phyloP scores from a whole-genome alignment of 139 green algal species.

The Closterium sp. region DNA sequence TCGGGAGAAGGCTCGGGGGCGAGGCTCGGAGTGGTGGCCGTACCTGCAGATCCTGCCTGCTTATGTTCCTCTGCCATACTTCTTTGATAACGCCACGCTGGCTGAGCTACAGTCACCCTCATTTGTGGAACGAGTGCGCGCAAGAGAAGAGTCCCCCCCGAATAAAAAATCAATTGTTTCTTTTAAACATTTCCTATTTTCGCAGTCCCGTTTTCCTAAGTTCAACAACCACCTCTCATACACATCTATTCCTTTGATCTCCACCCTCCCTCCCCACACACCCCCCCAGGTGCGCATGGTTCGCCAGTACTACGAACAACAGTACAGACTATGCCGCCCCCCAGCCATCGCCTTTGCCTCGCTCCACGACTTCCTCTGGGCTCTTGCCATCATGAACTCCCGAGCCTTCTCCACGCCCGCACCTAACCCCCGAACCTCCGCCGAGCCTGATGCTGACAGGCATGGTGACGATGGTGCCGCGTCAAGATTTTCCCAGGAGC shows the following conservation, averaged over 20 bases:
- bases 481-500: background rate
- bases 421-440: background rate
- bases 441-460: background rate
- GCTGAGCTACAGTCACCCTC: background rate
- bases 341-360: background rate
- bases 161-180: no score
- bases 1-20: background rate
- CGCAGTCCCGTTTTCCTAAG: no score
- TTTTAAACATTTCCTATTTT: no score
- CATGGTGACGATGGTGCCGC: no score
- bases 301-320: background rate
- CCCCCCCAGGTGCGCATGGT: background rate
- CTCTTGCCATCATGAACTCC: background rate
- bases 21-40: background rate
- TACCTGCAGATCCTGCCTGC: background rate
- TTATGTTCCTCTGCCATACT: background rate
- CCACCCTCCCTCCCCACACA: no score
- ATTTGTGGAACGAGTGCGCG: background rate
- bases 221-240: no score
- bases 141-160: no score
- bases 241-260: no score
- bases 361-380: background rate
- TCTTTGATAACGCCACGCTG: background rate
- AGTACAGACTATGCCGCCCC: background rate
- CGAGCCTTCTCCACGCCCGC: background rate